A percentile compares a stretch with the other conserved stretches of the same genome.
phyloP scores from a whole-genome alignment of 2,329 filamentous ascomycete species.

The Raffaelea deltoideospora region DNA sequence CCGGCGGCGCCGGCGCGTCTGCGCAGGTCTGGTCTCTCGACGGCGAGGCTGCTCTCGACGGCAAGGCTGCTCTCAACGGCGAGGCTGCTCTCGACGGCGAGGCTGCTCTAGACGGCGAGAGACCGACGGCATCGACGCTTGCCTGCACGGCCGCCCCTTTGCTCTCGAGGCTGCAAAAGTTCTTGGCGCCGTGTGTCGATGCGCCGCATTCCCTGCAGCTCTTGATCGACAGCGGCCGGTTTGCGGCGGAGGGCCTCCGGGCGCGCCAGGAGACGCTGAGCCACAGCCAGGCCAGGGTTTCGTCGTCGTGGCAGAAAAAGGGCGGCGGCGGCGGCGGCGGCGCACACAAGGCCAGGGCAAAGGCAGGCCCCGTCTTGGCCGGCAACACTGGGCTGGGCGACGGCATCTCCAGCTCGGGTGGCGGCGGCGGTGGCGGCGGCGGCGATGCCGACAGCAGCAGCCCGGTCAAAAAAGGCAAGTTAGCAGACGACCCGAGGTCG shows the following conservation, averaged over 20 bases:
- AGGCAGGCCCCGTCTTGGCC: no score
- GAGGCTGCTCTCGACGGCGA: no score
- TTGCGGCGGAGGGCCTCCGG: conserved; percentile 19
- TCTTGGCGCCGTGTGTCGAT: conserved; percentile 29
- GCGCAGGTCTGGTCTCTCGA: conserved; percentile 52
- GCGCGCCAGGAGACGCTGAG: neutral
- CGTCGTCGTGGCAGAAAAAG: no score
- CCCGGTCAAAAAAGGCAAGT: no score
- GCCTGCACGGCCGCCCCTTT: conserved; percentile 35
- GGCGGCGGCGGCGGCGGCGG: no score
- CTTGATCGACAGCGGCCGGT: conserved; percentile 30
- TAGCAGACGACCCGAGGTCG: no score
- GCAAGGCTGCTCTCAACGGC: no score
- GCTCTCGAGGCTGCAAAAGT: conserved; percentile 35
- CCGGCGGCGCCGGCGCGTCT: conserved; percentile 35
- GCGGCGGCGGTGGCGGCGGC: no score
- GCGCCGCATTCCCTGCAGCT: conserved; percentile 28
- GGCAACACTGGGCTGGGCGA: conserved; percentile 28
- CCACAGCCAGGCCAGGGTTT: no score
- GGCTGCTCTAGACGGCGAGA: conserved; percentile 16
- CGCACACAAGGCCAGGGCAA: conserved; percentile 24
- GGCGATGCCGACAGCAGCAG: conserved; percentile 20
- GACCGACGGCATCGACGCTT: conserved; percentile 3
- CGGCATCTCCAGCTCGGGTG: no score
- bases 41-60: conserved; percentile 21